Evolutionary conservation across 2,329 filamentous ascomycete genomes (phyloP), one percentile per base, ranked within the genome.

Genomic region (Cryphonectria nitschkei): DNA sequence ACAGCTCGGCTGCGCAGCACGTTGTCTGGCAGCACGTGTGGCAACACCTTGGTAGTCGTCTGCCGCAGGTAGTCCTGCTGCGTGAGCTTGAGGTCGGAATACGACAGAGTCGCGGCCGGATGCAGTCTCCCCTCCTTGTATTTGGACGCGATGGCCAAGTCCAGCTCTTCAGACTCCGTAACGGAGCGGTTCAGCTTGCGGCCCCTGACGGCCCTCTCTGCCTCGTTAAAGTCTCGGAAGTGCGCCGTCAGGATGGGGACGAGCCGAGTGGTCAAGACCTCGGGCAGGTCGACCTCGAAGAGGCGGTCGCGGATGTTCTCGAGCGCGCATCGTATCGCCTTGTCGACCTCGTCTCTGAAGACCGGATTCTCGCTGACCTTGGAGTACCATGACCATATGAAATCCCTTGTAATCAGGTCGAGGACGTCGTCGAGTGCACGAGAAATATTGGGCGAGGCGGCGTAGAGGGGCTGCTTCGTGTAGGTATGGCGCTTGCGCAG

Each of bases 111-210:
- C 6, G 93, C 95, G 6, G 96, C 96, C 5, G 93, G 87, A 78
- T 99, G 97, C 71, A 99, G 84, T 74, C 92, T 93, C 37, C 95
- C 95, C 79, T 97, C 92, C 68, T 88, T 91, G 81, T 96, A 99
- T 81, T 97, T 98, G 56, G 89, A 91, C n/a, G 96, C 96, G 80
- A 99, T 97, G 1, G 96, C 96, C 75, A 97, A 85, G 80, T 98
- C 95, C 76, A 99, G 84, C 85, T 99, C 96, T 78, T 98, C 95
- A 0, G 95, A 97, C 82, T 99, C 96, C 2, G 97, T 98, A 69
- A 99, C 90, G 74, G 92, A 94, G 67, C 93, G 90, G 76, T 94
- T 96, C 70, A 98, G 84, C 80, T 97, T 93, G 79, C 90, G 92
- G 16, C 97, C 97, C 68, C 95, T 89, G 14, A 99, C 93, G 11